Evolutionary conservation across 805 yeast genomes (phyloP).

Genomic region (Candida ipomoeae): DNA sequence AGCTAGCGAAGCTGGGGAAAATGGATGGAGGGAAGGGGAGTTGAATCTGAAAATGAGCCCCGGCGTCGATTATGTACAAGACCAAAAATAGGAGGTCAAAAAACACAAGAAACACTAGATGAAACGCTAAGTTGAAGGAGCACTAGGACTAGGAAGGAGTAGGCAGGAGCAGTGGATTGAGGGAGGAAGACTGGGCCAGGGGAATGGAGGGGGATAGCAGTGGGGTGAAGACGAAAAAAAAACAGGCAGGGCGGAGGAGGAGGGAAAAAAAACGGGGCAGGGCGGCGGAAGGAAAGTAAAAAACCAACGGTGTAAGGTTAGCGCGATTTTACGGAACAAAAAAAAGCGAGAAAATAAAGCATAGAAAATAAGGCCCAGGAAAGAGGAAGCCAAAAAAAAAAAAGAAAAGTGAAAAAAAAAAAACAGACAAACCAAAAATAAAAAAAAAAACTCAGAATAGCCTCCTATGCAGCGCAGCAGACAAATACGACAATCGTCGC

Average conservation of each 20-base stretch:
- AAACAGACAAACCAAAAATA: not conserved
- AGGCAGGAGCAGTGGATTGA: too few species aligned
- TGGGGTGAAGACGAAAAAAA: not conserved
- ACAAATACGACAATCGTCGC: slow-evolving; percentile 3
- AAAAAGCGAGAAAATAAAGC: slow-evolving; percentile 1
- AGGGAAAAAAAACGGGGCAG: not conserved
- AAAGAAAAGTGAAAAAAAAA: not conserved
- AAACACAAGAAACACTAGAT: too few species aligned
- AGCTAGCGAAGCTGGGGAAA: not conserved
- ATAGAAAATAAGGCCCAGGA: not conserved
- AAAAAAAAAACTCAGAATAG: not conserved
- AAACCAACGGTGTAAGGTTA: not conserved
- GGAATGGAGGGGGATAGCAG: not conserved
- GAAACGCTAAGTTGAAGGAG: too few species aligned
- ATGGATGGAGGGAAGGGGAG: not conserved
- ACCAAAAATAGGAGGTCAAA: not conserved
- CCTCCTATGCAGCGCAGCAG: slow-evolving; percentile 1
- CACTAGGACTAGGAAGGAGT: too few species aligned
- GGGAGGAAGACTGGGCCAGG: not conserved
- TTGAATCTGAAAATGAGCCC: not conserved
- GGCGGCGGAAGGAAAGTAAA: slow-evolving; percentile 2
- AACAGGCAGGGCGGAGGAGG: not conserved
- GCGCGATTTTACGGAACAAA: slow-evolving; percentile 5
- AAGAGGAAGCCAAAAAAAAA: not conserved
- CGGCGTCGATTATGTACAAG: slow-evolving; percentile 2